Base-by-base conservation (phyloP, 2,329 filamentous ascomycete species). In the Colletotrichum horii region DNA sequence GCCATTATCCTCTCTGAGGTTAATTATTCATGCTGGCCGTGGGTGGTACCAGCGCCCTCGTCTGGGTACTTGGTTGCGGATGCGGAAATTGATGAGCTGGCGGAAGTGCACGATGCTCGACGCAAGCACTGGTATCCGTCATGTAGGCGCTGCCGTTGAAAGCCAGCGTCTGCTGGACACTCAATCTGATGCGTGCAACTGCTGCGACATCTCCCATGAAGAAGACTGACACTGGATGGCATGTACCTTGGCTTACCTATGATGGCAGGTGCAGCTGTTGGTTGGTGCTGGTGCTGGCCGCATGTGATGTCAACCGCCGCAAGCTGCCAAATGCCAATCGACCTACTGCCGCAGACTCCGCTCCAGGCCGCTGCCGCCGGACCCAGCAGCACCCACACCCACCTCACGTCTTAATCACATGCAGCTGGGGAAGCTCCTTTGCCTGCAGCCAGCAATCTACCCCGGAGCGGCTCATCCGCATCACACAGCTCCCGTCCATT, bases 341-440 rank as follows among this genome's bases (percentile, higher is more conserved):
- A 65, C n/a, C n/a, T n/a, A n/a, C 56, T 55, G 58, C 66, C 60
- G 66, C 71, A 38, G 66, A 48, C 61, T 65, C 61, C 61, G 34
- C 61, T 22, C 19, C 28, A 30, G 24, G 24, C 36, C 43, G 32
- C 64, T 36, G 28, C 38, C 56, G 36, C 32, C 38, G 55, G 24
- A 48, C 55, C 73, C 56, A 43, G 26, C 36, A 61, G 58, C 58
- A 32, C 58, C 58, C 30, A 26, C 58, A 61, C 30, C 55, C 58
- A 61, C 58, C 70, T 61, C 68, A 34, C 14, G 43, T 43, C 71
- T 69, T 43, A 26, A 72, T 75, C 73, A 75, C 73, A 75, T 75
- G 73, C 73, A 73, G 56, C 73, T 48, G 56, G 56, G 38, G 64
- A 32, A 70, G 68, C 61, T 61, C 58, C 19, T 74, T 43, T 36